A percentile compares a stretch with the other conserved stretches of the same genome.
Evolutionary conservation across 192 early-diverging fungal genomes (phyloP).

Genomic region (Umbelopsis ramanniana): DNA sequence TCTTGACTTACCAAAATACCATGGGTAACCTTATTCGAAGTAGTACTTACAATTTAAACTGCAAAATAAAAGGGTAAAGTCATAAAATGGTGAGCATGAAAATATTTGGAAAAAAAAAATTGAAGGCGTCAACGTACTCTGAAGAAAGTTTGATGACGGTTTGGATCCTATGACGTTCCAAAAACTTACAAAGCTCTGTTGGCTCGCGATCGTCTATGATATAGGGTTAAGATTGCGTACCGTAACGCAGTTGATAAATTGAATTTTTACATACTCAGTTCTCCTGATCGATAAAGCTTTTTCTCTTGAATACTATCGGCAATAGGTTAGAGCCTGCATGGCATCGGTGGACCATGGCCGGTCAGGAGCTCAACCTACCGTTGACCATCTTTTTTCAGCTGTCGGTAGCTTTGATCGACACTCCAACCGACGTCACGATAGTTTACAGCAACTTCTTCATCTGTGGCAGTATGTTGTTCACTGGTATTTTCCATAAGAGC

Average conservation of each 20-base stretch:
- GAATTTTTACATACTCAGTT: background rate
- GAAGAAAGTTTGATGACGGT: background rate
- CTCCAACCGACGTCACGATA: constrained; percentile 8
- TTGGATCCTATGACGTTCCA: background rate
- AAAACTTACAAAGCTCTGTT: background rate
- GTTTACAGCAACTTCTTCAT: background rate
- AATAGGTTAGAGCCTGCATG: background rate
- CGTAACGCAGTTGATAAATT: background rate
- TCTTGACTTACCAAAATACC: background rate
- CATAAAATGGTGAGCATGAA: background rate
- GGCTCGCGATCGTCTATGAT: background rate
- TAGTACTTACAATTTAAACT: constrained; percentile 1
- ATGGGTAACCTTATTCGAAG: no score
- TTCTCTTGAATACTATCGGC: background rate
- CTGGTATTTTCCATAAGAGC: no score
- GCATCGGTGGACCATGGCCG: no score
- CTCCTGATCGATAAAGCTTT: background rate
- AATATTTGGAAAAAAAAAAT: background rate
- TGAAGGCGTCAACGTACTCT: background rate
- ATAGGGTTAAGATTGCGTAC: no score
- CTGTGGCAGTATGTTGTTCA: background rate
- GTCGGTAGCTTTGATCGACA: background rate
- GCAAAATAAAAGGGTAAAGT: background rate
- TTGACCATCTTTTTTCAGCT: background rate
- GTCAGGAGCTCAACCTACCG: background rate